Base-by-base conservation (phyloP, 2,329 filamentous ascomycete species). In the Xylariaceae sp. region DNA sequence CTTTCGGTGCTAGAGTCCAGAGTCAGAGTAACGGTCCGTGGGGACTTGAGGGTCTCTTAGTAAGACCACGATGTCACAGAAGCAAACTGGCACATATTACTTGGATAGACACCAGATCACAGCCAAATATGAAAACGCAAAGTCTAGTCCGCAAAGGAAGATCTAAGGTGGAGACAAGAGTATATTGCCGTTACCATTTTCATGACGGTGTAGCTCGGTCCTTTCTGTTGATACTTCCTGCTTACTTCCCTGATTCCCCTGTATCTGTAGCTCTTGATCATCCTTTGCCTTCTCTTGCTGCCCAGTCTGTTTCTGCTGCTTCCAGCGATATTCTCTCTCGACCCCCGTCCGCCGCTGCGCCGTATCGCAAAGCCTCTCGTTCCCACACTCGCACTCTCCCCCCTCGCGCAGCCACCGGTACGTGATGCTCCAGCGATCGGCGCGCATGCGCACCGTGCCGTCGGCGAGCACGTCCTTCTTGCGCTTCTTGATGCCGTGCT, bases 401-500 rank as follows among this genome's bases (percentile, higher is more conserved):
- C 75, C 75, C 5, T 76, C 69, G 6, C 82, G 71, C 5, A 82
- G 61, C 82, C 82, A 84, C 0, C 82, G 75, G 63, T 82, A 84
- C 2, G 82, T 84, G 39, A 84, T 74, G 63, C 82, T 84, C 81
- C 81, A 84, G 6, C 82, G 73, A 26, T 82, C 73, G 2, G 58
- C 63, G 0, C 82, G 71, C 31, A 62, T 56, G 4, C 82, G 71
- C 2, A 81, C 73, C 1, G 72, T 75, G 0, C 78, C 81, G 60
- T 83, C 80, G 0, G 69, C 14, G 1, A 83, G 55, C 0, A 69
- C 70, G 53, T 84, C 82, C 3, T 77, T 84, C 66, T 82, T 84
- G 45, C 82, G 75, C 54, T 80, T 76, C 61, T 78, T 77, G 59
- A 85, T 84, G 0, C 78, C 80, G 61, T 85, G 82, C 11, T 81